Percentiles rank a stretch among this genome's conserved stretches.
Evolutionary conservation across 1,139 yeast species (phyloP).

Genomic region (Tardiomyces digboiensis): DNA sequence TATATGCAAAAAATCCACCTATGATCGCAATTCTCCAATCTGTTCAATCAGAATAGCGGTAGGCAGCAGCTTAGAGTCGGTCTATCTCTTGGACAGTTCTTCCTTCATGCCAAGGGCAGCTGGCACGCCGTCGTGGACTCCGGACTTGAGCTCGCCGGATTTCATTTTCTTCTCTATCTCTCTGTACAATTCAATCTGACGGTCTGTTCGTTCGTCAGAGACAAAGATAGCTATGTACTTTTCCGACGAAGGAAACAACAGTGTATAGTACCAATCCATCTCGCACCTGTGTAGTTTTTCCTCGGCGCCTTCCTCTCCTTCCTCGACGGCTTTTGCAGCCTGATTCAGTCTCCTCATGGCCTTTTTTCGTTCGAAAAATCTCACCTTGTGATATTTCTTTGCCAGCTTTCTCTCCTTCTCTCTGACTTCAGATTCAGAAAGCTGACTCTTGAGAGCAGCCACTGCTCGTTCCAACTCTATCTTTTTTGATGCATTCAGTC

Average conservation of each 20-base stretch:
- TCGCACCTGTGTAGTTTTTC: constrained; percentile 48
- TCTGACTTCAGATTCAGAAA: constrained; percentile 42
- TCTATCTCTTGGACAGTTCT: too few species aligned
- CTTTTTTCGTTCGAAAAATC: constrained; percentile 87
- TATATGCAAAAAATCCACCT: too few species aligned
- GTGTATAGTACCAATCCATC: constrained; percentile 67
- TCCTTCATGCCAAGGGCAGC: constrained; percentile 8
- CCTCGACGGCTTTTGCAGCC: constrained; percentile 39
- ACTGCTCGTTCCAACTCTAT: constrained; percentile 83
- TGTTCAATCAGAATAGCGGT: too few species aligned
- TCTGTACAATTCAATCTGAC: constrained; percentile 14
- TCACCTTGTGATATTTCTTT: constrained; percentile 87
- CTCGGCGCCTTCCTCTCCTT: constrained; percentile 27
- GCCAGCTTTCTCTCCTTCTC: constrained; percentile 49
- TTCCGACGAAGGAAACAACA: constrained; percentile 67
- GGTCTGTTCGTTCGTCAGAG: constrained; percentile 23
- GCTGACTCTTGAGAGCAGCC: constrained; percentile 59
- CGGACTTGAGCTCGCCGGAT: constrained; percentile 15
- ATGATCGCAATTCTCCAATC: too few species aligned
- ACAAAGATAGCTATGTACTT: constrained; percentile 77
- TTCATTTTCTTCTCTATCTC: constrained; percentile 14
- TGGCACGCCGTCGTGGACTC: constrained; percentile 12
- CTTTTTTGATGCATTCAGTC: constrained; percentile 64
- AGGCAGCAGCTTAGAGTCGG: too few species aligned
- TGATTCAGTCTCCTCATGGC: constrained; percentile 68